phyloP scores from a whole-genome alignment of 2,329 filamentous ascomycete species.

The Penicillium sp. region DNA sequence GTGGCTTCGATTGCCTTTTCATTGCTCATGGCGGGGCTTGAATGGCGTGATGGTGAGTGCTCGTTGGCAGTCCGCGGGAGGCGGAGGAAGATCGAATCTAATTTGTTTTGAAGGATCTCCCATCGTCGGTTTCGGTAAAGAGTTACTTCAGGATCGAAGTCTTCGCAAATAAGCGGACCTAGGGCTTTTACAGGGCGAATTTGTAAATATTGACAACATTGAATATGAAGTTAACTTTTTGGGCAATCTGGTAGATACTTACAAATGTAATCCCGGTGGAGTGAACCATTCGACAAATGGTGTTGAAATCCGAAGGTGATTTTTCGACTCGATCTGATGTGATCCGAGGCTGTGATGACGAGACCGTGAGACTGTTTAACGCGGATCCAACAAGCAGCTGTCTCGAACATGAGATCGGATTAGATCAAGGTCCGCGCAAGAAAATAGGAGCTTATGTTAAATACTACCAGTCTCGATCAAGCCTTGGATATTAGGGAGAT shows the following conservation, averaged over 20 bases:
- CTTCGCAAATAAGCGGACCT: not conserved
- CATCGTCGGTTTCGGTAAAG: not conserved
- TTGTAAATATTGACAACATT: not conserved
- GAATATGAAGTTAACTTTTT: not conserved
- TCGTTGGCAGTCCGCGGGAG: constrained; percentile 6
- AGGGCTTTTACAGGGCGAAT: not conserved
- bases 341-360: constrained; percentile 22
- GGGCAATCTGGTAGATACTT: not conserved
- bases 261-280: not conserved
- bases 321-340: constrained; percentile 19
- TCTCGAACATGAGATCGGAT: not conserved
- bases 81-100: constrained; percentile 6
- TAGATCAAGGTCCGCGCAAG: not conserved
- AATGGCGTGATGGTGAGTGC: constrained; percentile 29
- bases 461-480: not conserved
- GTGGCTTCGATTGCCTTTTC: constrained; percentile 2
- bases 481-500: not conserved
- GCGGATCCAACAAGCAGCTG: not conserved
- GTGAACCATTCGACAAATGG: not conserved
- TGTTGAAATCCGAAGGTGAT: constrained; percentile 2
- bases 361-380: constrained; percentile 9
- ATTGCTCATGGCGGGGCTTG: constrained; percentile 33
- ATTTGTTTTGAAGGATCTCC: not conserved
- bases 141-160: not conserved
- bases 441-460: not conserved